Percentiles rank a stretch among this genome's conserved stretches.
These are phyloP conservation scores for Calonectria hawksworthii DNA, from an alignment of 2,329 filamentous ascomycete genomes.

Conservation along the genomic window DNA sequence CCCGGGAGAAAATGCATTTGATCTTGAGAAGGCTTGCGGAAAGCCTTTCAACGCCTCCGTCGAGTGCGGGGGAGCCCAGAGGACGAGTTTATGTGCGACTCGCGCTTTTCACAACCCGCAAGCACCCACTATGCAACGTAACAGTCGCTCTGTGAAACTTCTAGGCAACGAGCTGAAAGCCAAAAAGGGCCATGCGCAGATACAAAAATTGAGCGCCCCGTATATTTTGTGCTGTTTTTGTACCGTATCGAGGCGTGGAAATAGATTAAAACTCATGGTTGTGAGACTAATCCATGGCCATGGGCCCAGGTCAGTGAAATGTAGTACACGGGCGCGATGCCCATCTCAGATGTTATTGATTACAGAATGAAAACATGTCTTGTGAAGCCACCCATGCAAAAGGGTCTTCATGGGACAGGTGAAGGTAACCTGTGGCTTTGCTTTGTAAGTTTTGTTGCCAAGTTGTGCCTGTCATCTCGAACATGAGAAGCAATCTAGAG, in stretches of 20 bases:
- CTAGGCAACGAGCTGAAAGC: constrained; percentile 19
- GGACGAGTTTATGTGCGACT: neutral
- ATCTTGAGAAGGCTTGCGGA: neutral
- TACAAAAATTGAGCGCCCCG: neutral
- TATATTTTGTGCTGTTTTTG: neutral
- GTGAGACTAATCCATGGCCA: constrained; percentile 12
- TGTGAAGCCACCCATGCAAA: constrained; percentile 9
- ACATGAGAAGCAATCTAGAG: neutral
- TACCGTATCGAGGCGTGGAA: neutral
- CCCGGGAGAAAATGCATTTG: neutral
- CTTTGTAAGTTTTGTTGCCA: too few relatives aligned
- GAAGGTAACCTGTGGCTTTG: neutral
- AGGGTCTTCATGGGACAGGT: neutral
- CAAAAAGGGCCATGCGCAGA: constrained; percentile 23
- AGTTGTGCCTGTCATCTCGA: neutral
- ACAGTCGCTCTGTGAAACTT: constrained; percentile 28
- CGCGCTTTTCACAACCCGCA: neutral
- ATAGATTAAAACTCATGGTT: neutral
- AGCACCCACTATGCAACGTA: constrained; percentile 9
- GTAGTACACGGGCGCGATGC: neutral
- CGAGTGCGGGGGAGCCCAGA: neutral
- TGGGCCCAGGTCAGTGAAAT: neutral
- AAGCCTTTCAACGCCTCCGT: neutral
- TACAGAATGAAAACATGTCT: neutral
- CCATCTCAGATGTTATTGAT: neutral